These are phyloP conservation scores for Scleroderma bovista DNA, from an alignment of 768 basidiomycete species.

Conservation along the genomic window DNA sequence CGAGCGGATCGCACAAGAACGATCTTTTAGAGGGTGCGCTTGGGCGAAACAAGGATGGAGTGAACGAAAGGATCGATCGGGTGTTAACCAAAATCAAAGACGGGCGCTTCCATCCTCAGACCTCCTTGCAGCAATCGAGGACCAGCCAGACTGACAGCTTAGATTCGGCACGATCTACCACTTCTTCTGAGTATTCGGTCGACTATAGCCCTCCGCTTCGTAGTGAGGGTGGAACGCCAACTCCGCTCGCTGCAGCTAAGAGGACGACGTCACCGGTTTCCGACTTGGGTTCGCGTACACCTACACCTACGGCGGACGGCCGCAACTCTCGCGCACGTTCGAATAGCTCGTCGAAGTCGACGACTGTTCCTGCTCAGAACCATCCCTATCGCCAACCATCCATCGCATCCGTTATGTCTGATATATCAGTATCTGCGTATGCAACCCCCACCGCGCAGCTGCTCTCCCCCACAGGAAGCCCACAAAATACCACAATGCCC, in stretches of 20 bases:
- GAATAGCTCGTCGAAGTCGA: slow-evolving; percentile 13
- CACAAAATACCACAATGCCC: slow-evolving; percentile 14
- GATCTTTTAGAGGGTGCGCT: slow-evolving; percentile 69
- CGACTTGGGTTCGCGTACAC: slow-evolving; percentile 20
- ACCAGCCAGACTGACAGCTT: slow-evolving; percentile 19
- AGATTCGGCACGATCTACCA: slow-evolving; percentile 24
- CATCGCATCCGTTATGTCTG: slow-evolving; percentile 70
- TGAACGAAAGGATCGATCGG: slow-evolving; percentile 66
- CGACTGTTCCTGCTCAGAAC: slow-evolving; percentile 25
- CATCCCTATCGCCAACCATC: slow-evolving; percentile 55
- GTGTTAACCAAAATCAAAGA: slow-evolving; percentile 73
- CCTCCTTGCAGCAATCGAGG: slow-evolving; percentile 2
- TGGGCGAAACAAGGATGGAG: slow-evolving; percentile 50
- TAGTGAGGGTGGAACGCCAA: slow-evolving; percentile 26
- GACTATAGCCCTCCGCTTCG: slow-evolving; percentile 28
- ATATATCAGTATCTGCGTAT: slow-evolving; percentile 40
- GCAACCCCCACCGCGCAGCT: slow-evolving; percentile 36
- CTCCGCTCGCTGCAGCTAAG: slow-evolving; percentile 16
- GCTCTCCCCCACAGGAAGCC: slow-evolving; percentile 18
- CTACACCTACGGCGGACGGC: slow-evolving; percentile 21
- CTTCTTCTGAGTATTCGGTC: slow-evolving; percentile 56
- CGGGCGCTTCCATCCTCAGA: slow-evolving; percentile 41
- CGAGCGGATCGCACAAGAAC: slow-evolving; percentile 35
- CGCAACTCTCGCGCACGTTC: slow-evolving; percentile 17
- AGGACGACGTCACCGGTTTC: slow-evolving; percentile 17